A percentile compares a stretch with the other conserved stretches of the same genome.
Conservation (phyloP, 2,329 filamentous ascomycete species). For the Exophiala sideris region DNA sequence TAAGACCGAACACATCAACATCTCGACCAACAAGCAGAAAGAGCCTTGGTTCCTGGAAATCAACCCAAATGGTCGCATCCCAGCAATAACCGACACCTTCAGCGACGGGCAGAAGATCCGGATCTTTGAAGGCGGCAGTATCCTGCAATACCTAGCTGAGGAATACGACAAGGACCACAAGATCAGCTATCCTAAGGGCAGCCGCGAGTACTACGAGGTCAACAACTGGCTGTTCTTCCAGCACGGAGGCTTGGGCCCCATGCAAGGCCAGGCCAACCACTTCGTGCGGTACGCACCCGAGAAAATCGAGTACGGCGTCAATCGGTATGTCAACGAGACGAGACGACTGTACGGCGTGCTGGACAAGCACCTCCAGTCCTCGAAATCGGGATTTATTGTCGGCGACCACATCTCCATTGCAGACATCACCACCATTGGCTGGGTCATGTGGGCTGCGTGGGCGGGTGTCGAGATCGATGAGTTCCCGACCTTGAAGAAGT, state of each 20-base stretch:
- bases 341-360: constrained; percentile 76
- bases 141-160: constrained; percentile 79
- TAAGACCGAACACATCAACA: constrained; percentile 39
- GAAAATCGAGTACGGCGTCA: constrained; percentile 76
- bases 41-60: constrained; percentile 85
- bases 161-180: constrained; percentile 79
- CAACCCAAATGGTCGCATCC: constrained; percentile 91
- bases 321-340: constrained; percentile 79
- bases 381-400: constrained; percentile 51
- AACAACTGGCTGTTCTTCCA: constrained; percentile 78
- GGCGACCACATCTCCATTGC: constrained; percentile 52
- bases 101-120: constrained; percentile 51
- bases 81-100: constrained; percentile 72
- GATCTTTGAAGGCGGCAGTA: constrained; percentile 79
- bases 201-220: constrained; percentile 72
- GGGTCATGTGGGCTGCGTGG: constrained; percentile 62
- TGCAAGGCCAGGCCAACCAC: constrained; percentile 83
- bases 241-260: constrained; percentile 76
- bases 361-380: constrained; percentile 62
- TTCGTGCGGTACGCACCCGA: constrained; percentile 79
- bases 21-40: constrained; percentile 70
- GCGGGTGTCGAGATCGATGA: constrained; percentile 67
- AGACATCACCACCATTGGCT: constrained; percentile 78
- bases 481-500: constrained; percentile 72
- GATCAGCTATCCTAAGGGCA: constrained; percentile 71